Evolutionary conservation across 1,139 yeast genomes (phyloP), one percentile per base, ranked within the genome.

Genomic region (Saccharomyces hybrid): DNA sequence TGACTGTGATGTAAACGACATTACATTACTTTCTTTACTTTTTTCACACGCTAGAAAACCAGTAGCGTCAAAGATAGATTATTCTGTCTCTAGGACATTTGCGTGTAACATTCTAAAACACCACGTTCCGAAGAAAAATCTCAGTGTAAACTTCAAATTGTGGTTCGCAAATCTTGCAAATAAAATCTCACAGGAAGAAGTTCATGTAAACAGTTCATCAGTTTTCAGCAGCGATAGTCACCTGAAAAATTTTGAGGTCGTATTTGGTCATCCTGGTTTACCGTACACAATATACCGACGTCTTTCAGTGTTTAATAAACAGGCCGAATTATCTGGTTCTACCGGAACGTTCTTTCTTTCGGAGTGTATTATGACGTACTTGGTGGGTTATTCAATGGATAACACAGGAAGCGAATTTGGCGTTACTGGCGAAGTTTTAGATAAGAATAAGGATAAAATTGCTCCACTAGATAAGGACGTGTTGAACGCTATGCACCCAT

Each of bases 11-110:
- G 14, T 26, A 11, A 47, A 55, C 11, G 50, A 51, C 26, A 13
- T 57, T 9, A 44, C 50, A 9, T 41, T 57, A 26, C 28, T 58
- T 25, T 59, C 62, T 8, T 51, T 58, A 13, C 47, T 58, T 14
- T 56, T 58, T 27, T 52, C 50, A 16, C 49, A 51, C 31, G 51
- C 57, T 34, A 41, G 25, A 5, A 38, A 38, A 38, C 44, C 44
- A 8, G 44, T 38, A 19, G 8, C 25, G 5, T 38, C 44, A 16
- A 38, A 16, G 11, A 38, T 38, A 9, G 44, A 38, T 16, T 38
- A 13, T 38, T 16, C 2, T 6, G 6, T 38, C 2, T 38, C 44
- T 38, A 16, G 11, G 9, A 5, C 44, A 38, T 16, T 16, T 16
- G 44, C 44, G 11, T 5, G 11, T 38, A 38, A 38, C 44, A 38